Percentiles rank a stretch among this genome's conserved stretches.
phyloP scores from a whole-genome alignment of 306 rosid genomes.

The Casuarina cunninghamiana region DNA sequence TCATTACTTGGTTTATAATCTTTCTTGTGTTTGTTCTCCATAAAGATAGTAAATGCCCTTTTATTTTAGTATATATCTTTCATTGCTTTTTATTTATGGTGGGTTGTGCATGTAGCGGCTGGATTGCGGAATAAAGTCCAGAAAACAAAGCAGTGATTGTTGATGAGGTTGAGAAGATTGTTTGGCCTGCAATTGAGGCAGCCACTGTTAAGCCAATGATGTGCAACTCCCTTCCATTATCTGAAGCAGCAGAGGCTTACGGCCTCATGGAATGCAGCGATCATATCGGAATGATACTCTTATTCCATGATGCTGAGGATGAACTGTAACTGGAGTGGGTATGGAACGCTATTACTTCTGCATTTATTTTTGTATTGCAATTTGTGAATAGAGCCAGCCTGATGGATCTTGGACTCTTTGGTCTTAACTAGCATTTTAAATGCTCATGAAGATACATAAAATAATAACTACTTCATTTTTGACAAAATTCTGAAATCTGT shows the following conservation, averaged over 20 bases:
- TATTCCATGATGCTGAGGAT: conserved; percentile 37
- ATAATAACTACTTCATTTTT: too few relatives aligned
- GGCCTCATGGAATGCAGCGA: conserved; percentile 66
- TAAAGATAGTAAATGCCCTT: background rate
- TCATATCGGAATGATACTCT: conserved; percentile 89
- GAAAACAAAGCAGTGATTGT: conserved; percentile 77
- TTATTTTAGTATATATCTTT: background rate
- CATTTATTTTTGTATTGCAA: background rate
- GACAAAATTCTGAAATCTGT: too few relatives aligned
- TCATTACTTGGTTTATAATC: background rate
- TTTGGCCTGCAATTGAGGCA: conserved; percentile 88
- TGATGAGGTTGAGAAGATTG: conserved; percentile 82
- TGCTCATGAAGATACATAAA: background rate
- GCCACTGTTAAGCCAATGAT: conserved; percentile 82
- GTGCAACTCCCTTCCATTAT: conserved; percentile 57
- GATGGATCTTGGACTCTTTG: background rate
- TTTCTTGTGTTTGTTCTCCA: background rate
- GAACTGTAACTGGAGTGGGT: background rate
- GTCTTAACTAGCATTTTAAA: background rate
- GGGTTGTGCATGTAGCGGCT: conserved; percentile 54
- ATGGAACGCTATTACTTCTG: too few relatives aligned
- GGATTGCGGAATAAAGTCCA: conserved; percentile 61
- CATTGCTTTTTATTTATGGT: background rate
- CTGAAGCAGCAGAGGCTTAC: conserved; percentile 83
- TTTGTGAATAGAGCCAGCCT: background rate